These are phyloP conservation scores for Lolium multiflorum DNA, from an alignment of 176 grass and related monocot species.

Conservation along the genomic window DNA sequence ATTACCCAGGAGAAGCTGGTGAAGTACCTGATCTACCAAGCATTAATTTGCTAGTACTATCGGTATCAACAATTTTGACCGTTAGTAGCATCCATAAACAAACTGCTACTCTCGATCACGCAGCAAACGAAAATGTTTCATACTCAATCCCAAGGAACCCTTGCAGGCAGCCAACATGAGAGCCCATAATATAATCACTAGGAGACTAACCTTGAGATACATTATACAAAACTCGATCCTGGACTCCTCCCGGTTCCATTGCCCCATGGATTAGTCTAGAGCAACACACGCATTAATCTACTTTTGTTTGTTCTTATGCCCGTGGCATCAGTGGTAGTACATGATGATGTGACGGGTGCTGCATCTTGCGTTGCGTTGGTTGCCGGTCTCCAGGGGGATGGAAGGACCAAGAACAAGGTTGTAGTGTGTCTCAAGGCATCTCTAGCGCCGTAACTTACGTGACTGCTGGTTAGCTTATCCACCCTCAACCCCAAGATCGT, in stretches of 20 bases:
- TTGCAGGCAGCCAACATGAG: conserved; percentile 27
- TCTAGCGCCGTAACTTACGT: conserved; percentile 45
- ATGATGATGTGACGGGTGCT: conserved; percentile 29
- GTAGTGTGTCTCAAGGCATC: conserved; percentile 59
- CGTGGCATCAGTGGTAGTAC: conserved; percentile 13
- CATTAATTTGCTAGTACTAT: conserved; percentile 28
- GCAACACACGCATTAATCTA: conserved; percentile 16
- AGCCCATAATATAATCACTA: conserved; percentile 28
- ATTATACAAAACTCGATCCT: conserved; percentile 36
- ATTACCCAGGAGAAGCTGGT: neutral
- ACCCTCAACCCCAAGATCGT: conserved; percentile 23
- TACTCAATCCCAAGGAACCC: conserved; percentile 44
- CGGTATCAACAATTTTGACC: conserved; percentile 55
- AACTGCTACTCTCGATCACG: conserved; percentile 19
- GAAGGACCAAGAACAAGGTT: conserved; percentile 51
- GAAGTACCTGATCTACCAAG: neutral
- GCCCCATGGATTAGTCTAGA: conserved; percentile 57
- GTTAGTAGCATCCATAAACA: conserved; percentile 51
- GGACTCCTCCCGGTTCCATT: conserved; percentile 57
- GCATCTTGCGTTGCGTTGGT: conserved; percentile 27
- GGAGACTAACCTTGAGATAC: conserved; percentile 1
- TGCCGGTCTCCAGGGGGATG: conserved; percentile 32
- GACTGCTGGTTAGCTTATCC: conserved; percentile 31
- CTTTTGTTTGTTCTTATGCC: conserved; percentile 47
- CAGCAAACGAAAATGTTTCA: neutral